phyloP scores from a whole-genome alignment of 176 grass and related monocot genomes.

The Alloteropsis semialata region DNA sequence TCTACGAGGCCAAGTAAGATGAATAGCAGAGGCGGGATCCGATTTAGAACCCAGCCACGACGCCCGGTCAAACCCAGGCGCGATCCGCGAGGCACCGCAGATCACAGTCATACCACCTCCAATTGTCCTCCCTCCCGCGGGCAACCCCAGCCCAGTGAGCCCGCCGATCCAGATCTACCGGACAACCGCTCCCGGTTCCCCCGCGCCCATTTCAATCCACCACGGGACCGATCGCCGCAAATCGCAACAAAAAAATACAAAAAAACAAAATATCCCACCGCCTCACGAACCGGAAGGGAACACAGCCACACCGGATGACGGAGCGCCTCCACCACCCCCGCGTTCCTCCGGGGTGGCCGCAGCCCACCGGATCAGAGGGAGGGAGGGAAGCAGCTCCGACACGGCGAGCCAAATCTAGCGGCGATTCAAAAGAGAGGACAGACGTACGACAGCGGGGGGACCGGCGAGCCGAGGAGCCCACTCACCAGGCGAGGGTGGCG shows the following conservation, averaged over 20 bases:
- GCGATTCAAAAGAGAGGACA: not conserved
- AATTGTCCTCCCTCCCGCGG: not conserved
- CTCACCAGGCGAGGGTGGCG: not conserved
- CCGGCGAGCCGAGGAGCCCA: not conserved
- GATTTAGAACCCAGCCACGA: not conserved
- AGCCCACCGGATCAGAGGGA: not conserved
- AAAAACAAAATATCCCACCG: not conserved
- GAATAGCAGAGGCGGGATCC: not conserved
- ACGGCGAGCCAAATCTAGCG: not conserved
- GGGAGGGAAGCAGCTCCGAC: not conserved
- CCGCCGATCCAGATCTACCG: constrained; percentile 23
- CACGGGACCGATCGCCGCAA: not conserved
- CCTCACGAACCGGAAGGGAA: not conserved
- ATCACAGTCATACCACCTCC: not conserved
- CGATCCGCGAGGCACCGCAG: constrained; percentile 21
- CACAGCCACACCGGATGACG: not conserved
- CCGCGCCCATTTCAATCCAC: not conserved
- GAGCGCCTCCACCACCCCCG: not conserved
- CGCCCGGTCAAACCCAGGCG: not conserved
- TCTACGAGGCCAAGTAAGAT: not conserved
- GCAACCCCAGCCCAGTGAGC: not conserved
- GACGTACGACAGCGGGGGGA: not conserved
- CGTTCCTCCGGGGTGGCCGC: not conserved
- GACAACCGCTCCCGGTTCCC: not conserved
- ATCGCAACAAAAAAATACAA: not conserved